Base-by-base conservation (phyloP, 2,329 filamentous ascomycete genomes). In the Tolypocladium album region DNA sequence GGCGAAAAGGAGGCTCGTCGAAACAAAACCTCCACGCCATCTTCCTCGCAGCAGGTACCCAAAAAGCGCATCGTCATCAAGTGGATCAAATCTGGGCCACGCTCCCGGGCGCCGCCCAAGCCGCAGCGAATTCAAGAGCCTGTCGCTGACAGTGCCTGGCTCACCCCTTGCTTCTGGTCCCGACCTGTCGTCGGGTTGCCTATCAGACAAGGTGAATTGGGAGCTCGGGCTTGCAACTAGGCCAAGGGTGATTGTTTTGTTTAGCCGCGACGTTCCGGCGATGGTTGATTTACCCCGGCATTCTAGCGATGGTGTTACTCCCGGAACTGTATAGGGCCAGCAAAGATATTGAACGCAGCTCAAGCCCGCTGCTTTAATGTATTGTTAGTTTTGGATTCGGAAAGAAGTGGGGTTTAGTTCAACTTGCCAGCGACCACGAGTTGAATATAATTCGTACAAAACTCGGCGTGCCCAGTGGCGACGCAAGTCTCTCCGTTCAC, bases 401-500 rank as follows among this genome's bases (percentile, higher is more conserved):
- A 34, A 2, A 3, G 17, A 11, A 5, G 47, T 7, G 27, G 27
- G 3, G 27, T 11, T 34, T 34, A 7, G 6, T 3, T n/a, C 20
- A 20, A 52, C 27, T n/a, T 34, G 9, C 47, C 17, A 11, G 17
- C 4, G 7, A 36, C 34, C 6, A 36, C 34, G 34, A 50, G 17
- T 50, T 4, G 1, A 27, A 0, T 9, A 50, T 3, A 50, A 15
- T 4, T 50, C 3, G 2, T 50, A 31, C 11, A 52, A 1, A 31
- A 11, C 17, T 2, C 27, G 6, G 47, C 8, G 17, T 34, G 3
- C 27, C 27, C 27, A 3, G 27, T 31, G 5, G 27, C 27, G 27
- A 31, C 27, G 27, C 27, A n/a, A 27, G 31, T 5, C 9, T n/a
- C 2, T 12, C 31, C 6, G 5, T 22, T 72, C 65, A 74, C 42